Conservation (phyloP, 371 early-diverging fungal genomes). For the Apophysomyces variabilis region DNA sequence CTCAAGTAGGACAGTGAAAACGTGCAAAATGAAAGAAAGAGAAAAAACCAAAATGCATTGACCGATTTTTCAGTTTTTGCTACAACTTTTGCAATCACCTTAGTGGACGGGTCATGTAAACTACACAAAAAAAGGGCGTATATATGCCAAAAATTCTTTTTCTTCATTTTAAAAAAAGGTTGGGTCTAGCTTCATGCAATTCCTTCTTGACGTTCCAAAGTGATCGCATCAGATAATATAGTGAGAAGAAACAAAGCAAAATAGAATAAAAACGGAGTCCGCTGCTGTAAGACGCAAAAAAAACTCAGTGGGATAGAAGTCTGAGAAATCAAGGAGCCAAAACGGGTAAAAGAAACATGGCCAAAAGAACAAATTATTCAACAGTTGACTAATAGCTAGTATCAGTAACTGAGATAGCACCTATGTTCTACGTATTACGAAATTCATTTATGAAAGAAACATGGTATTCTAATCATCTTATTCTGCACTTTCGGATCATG, state of each 20-base stretch:
- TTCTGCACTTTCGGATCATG: no score
- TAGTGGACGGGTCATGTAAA: background rate
- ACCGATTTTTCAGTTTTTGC: background rate
- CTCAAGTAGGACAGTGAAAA: background rate
- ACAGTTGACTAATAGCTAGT: background rate
- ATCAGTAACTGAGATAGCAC: background rate
- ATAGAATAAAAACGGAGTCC: background rate
- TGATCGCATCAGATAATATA: constrained; percentile 5
- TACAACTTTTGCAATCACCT: background rate
- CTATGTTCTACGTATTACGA: background rate
- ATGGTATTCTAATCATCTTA: no score
- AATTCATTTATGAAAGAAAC: background rate
- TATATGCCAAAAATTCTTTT: background rate
- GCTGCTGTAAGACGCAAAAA: constrained; percentile 3
- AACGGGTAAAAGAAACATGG: constrained; percentile 7
- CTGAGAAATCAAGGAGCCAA: constrained; percentile 6
- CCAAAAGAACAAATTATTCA: background rate
- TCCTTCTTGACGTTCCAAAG: constrained; percentile 1
- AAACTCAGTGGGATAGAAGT: constrained; percentile 8
- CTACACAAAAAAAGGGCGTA: background rate
- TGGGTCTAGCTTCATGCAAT: constrained; percentile 1
- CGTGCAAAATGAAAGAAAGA: background rate
- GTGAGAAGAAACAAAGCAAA: background rate
- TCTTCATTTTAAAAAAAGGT: background rate
- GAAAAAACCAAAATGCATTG: background rate